These are phyloP conservation scores for Neurospora sp. DNA, from an alignment of 495 filamentous ascomycete genomes.

Conservation along the genomic window DNA sequence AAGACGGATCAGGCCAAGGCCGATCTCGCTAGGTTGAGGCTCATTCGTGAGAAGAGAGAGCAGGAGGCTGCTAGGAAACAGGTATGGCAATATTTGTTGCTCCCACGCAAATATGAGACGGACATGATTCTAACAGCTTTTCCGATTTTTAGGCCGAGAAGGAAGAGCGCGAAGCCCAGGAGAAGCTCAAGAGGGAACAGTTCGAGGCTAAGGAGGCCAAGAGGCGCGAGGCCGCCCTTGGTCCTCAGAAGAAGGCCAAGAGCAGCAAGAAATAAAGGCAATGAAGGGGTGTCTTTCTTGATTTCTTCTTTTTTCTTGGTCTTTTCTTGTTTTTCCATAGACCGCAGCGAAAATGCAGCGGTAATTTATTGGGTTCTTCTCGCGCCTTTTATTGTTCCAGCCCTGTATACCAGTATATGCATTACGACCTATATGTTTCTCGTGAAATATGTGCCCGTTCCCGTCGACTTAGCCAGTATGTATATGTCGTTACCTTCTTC, in stretches of 20 bases:
- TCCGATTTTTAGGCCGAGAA: conserved; percentile 46
- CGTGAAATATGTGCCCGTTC: background rate
- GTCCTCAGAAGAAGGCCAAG: conserved; percentile 23
- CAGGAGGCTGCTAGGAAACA: conserved; percentile 57
- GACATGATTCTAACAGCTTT: background rate
- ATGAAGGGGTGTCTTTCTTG: background rate
- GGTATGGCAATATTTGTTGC: conserved; percentile 19
- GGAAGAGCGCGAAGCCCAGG: conserved; percentile 57
- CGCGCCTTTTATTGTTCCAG: background rate
- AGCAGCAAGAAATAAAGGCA: conserved; percentile 22
- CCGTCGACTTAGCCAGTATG: background rate
- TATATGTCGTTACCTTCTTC: background rate
- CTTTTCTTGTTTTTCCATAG: conserved; percentile 4
- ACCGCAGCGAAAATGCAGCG: background rate
- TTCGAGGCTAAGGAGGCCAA: conserved; percentile 48
- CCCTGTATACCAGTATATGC: background rate
- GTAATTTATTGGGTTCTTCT: background rate
- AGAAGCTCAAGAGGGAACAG: conserved; percentile 40
- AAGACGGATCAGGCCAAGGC: conserved; percentile 94
- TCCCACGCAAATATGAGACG: background rate
- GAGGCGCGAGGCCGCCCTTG: conserved; percentile 51
- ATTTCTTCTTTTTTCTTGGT: background rate
- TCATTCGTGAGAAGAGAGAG: conserved; percentile 79
- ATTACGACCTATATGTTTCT: conserved; percentile 6
- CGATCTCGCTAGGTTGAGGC: conserved; percentile 72